A percentile compares a stretch with the other conserved stretches of the same genome.
Evolutionary conservation across 768 basidiomycete species (phyloP).

Genomic region (Podaxis sp.): DNA sequence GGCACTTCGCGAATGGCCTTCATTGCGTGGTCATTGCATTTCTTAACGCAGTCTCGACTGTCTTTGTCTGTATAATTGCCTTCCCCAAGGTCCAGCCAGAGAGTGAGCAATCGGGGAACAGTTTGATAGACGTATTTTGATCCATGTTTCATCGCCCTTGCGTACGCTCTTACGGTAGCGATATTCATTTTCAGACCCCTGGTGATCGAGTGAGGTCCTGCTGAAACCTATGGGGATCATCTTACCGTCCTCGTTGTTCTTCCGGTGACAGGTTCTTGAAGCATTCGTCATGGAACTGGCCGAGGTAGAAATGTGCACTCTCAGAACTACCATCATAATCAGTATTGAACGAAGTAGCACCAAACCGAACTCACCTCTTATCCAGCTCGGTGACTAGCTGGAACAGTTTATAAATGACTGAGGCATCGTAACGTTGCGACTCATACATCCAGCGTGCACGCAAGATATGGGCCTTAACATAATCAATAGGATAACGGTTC

Average conservation of each 20-base stretch:
- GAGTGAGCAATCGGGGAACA: conserved; percentile 87
- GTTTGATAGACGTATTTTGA: conserved; percentile 97
- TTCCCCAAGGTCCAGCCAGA: conserved; percentile 94
- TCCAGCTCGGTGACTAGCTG: conserved; percentile 46
- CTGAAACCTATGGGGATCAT: background rate
- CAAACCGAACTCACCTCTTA: conserved; percentile 40
- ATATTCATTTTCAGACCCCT: conserved; percentile 66
- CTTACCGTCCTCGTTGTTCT: conserved; percentile 27
- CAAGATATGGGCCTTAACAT: conserved; percentile 65
- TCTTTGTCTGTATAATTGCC: conserved; percentile 28
- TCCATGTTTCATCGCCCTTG: conserved; percentile 71
- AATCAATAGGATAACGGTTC: background rate
- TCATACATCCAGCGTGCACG: conserved; percentile 94
- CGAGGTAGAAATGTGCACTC: conserved; percentile 81
- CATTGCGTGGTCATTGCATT: conserved; percentile 56
- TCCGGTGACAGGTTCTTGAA: conserved; percentile 57
- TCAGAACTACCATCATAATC: conserved; percentile 58
- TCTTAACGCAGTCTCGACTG: conserved; percentile 33
- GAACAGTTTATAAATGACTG: conserved; percentile 60
- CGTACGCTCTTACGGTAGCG: conserved; percentile 65
- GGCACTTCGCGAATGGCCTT: conserved; percentile 61
- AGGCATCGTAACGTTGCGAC: conserved; percentile 73
- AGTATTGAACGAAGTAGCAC: background rate
- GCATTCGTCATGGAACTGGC: conserved; percentile 83
- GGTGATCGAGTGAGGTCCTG: background rate